Evolutionary conservation across 164 flowering plant genomes (phyloP), one percentile per base, ranked within the genome.

Genomic region (Chimonanthus salicifolius): DNA sequence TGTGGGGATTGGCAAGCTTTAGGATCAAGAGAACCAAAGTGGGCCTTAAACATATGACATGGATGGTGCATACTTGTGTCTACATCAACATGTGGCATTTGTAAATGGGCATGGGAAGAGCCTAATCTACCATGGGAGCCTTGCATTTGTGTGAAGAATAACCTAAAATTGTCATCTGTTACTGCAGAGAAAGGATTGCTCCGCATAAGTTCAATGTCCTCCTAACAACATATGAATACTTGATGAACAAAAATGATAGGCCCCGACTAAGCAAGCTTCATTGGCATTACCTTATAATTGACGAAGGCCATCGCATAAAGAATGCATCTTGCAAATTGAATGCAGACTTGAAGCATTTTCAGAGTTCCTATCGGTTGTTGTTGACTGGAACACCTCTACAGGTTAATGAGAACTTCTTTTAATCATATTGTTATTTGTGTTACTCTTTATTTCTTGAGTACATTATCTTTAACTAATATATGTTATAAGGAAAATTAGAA

Each of bases 211-310:
- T 96, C 82, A 96, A 96, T 85, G 91, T 96, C 69, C 97, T 96
- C 64, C 77, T 94, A 84, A 96, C 99, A 65, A 96, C 99, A 51
- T 96, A 96, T 76, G 99, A 96, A 77, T 96, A 96, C 85, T 80
- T 96, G 77, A 96, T 96, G 99, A 96, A 94, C 84, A 96, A 94
- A 83, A 96, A 94, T 83, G 99, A 96, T 76, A 84, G 99, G 67
- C 99, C 97, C 65, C 94, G 90, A 79, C 82, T 94, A 46, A 84
- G 99, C 82, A 96, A 96, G 79, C 74, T 96, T 72, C 93, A 83
- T 10, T 96, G 99, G 99, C 99, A 89, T 78, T 94, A 96, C 73
- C 83, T 96, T 48, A 90, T 96, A 75, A 96, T 96, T 79, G 99
- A 96, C 85, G 99, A 96, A 84, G 99, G 99, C 47, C 99, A 96